These are phyloP conservation scores for Talaromyces adpressus DNA, from an alignment of 495 filamentous ascomycete genomes.

Conservation along the genomic window DNA sequence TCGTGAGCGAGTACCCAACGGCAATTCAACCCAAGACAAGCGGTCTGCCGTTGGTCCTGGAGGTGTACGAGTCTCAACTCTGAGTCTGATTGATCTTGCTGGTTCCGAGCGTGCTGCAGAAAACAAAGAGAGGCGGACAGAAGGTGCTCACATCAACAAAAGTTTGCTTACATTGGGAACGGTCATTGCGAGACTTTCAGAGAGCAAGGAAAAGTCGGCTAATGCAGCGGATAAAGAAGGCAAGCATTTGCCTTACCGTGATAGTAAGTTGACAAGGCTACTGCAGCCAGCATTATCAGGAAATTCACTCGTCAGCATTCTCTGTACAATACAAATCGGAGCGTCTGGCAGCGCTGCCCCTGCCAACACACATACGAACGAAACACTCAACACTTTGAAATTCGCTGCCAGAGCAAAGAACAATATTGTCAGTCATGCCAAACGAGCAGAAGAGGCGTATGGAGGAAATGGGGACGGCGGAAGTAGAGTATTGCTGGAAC, in stretches of 20 bases:
- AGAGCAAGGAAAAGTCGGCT: constrained; percentile 75
- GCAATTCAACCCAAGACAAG: constrained; percentile 55
- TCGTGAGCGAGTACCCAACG: constrained; percentile 65
- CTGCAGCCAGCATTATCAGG: constrained; percentile 91
- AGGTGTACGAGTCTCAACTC: constrained; percentile 88
- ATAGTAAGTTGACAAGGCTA: constrained; percentile 92
- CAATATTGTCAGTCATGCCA: constrained; percentile 94
- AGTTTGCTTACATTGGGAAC: constrained; percentile 91
- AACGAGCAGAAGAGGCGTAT: constrained; percentile 85
- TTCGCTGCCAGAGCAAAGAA: constrained; percentile 96
- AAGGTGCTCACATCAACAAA: constrained; percentile 98
- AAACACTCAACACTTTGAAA: constrained; percentile 93
- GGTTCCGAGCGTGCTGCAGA: constrained; percentile 95
- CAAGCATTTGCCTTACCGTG: constrained; percentile 90
- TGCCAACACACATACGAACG: constrained; percentile 61
- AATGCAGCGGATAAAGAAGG: constrained; percentile 69
- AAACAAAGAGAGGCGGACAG: constrained; percentile 85
- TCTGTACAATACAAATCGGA: constrained; percentile 87
- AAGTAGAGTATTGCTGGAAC: constrained; percentile 80
- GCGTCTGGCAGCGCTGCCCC: constrained; percentile 55
- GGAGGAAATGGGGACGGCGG: constrained; percentile 69
- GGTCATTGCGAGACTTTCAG: constrained; percentile 82
- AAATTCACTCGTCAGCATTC: constrained; percentile 90
- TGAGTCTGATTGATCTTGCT: constrained; percentile 93
- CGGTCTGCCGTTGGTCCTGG: constrained; percentile 74